Evolutionary conservation across 2,329 filamentous ascomycete genomes (phyloP), one percentile per base, ranked within the genome.

Genomic region (Alternaria longipes): DNA sequence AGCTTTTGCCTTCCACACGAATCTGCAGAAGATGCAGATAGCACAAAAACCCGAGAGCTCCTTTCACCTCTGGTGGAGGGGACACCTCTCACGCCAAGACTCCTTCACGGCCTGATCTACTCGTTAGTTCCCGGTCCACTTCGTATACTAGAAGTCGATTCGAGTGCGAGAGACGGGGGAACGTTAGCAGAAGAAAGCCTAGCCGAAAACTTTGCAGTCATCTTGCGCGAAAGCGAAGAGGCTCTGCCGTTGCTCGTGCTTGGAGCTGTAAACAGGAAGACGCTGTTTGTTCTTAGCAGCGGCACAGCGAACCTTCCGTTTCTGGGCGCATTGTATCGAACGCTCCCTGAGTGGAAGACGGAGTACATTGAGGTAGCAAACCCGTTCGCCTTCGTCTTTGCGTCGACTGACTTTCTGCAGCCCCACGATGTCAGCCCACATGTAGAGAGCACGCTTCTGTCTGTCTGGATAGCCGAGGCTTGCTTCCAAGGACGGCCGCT

Each of bases 1-100:
- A 22, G 22, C 46, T 57, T 57, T 45, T 11, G n/a, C 6, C 55
- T 57, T 57, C 55, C 40, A 30, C 40, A 57, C 4, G n/a, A 57
- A 46, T 5, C 40, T 45, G 16, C 28, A 40, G 55, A 57, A 16
- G 38, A 30, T 32, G 9, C 38, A 57, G 55, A 57, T 24, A 5
- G 8, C 1, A 4, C 45, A n/a, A 11, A 52, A 1, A 22, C 12
- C 45, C 16, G 8, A 12, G 47, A 52, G 22, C 28, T 57, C n/a
- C 55, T 57, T 3, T 40, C 8, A 30, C 55, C 55, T 52, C 22
- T 57, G 3, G 55, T 52, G 9, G 30, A 57, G 40, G 40, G n/a
- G 16, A 52, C 7, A 12, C 55, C 55, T 34, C 55, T 57, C 14
- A 46, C 55, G 7, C 30, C n/a, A 45, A 57, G 16, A 12, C 55